Evolutionary conservation across 2,329 filamentous ascomycete species (phyloP), one percentile per base, ranked within the genome.

Genomic region (Alternaria sp.): DNA sequence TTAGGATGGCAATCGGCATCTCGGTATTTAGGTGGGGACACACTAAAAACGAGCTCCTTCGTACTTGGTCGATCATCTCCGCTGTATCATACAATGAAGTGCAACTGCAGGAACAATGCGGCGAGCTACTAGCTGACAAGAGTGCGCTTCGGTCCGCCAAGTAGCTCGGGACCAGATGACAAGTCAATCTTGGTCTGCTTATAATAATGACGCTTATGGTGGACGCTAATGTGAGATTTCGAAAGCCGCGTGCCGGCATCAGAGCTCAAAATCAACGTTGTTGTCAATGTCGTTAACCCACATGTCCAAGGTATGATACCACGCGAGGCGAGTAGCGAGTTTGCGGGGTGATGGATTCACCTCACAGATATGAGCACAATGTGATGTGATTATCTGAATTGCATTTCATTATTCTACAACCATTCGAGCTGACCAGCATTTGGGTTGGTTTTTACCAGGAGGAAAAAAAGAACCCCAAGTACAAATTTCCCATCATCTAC

Each of bases 361-460:
- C 36, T 36, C 29, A n/a, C 13, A 8, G 11, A 40, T 3, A 36
- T 33, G 17, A 34, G 3, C 17, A 21, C 44, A 5, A 17, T 37
- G 21, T 11, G 34, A 26, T 50, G 31, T 39, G 45, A 56, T 60
- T 51, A 62, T 29, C 41, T 56, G 33, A 54, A 56, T 56, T 62
- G 56, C 36, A 60, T 63, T 42, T 67, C 64, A 63, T 67, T 56
- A 56, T 36, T 63, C 60, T 67, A 63, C 62, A 68, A 63, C 60
- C 58, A 62, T 48, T 62, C 53, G 40, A 41, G 51, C 50, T 56
- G 50, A 46, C 60, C 60, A 60, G 57, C 49, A 33, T 54, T 54
- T 54, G 31, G 50, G 40, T 53, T 55, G 52, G 17, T 48, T 52
- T 49, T 36, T 23, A 51, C 49, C 49, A 45, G 49, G 48, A 23